Conservation (phyloP, 371 early-diverging fungal genomes). For the Mucor racemosus region DNA sequence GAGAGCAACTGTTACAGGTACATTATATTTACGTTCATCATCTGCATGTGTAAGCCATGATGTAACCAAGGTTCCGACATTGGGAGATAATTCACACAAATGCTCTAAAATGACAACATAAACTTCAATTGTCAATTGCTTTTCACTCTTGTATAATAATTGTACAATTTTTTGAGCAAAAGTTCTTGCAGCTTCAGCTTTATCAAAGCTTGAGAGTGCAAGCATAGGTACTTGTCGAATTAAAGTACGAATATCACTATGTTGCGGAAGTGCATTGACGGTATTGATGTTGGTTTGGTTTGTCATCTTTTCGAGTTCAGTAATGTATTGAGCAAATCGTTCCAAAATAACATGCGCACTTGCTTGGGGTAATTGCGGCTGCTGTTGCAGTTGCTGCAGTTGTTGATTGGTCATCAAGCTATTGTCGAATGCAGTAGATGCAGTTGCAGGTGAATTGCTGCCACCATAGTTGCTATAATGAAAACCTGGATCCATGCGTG, state of each 20-base stretch:
- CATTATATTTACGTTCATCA: slow-evolving; percentile 91
- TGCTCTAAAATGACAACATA: slow-evolving; percentile 82
- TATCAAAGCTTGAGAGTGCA: slow-evolving; percentile 67
- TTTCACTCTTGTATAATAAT: slow-evolving; percentile 78
- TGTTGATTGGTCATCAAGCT: neutral
- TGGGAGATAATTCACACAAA: slow-evolving; percentile 78
- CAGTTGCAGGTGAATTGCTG: neutral
- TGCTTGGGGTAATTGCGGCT: slow-evolving; percentile 11
- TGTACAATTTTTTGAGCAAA: slow-evolving; percentile 88
- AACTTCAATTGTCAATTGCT: slow-evolving; percentile 73
- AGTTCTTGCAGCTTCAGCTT: slow-evolving; percentile 76
- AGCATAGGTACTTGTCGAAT: slow-evolving; percentile 74
- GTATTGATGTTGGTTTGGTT: slow-evolving; percentile 54
- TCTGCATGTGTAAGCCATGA: slow-evolving; percentile 91
- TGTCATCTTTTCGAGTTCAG: slow-evolving; percentile 80
- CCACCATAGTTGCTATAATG: neutral
- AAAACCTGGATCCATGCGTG: neutral
- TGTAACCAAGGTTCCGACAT: slow-evolving; percentile 80
- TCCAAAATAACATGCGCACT: slow-evolving; percentile 65
- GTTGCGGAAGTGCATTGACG: slow-evolving; percentile 72
- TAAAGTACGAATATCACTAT: slow-evolving; percentile 75
- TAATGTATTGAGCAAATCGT: slow-evolving; percentile 66
- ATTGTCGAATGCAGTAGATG: neutral
- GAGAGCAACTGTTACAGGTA: slow-evolving; percentile 80
- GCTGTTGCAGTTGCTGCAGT: neutral